A percentile compares a stretch with the other conserved stretches of the same genome.
Evolutionary conservation across 23 red algal species (phyloP).

Genomic region (Agarophyton chilense): DNA sequence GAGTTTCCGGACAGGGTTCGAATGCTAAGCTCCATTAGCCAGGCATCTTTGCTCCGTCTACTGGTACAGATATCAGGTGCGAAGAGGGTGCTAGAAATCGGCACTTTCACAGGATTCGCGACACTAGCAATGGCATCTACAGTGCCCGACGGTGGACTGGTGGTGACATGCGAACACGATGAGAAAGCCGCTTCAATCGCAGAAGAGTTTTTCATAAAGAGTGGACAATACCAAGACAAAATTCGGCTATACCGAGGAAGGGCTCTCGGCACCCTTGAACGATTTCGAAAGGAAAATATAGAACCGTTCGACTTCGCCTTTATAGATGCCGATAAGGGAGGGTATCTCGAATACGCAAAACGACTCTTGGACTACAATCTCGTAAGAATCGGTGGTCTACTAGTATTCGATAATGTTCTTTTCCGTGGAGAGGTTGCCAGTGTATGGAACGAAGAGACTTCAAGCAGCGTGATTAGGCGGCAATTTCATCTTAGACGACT

Average conservation of each 20-base stretch:
- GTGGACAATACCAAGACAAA: neutral
- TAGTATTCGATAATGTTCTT: conserved; percentile 86
- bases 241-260: conserved; percentile 56
- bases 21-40: conserved; percentile 82
- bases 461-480: neutral
- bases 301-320: conserved; percentile 91
- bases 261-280: conserved; percentile 45
- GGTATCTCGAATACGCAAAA: conserved; percentile 72
- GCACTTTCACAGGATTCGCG: conserved; percentile 95
- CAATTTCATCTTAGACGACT: neutral
- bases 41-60: conserved; percentile 71
- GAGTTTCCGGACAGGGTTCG: conserved; percentile 49
- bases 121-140: conserved; percentile 84
- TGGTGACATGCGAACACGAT: conserved; percentile 81
- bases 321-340: conserved; percentile 91
- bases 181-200: conserved; percentile 67
- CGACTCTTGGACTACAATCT: conserved; percentile 60
- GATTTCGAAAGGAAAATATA: neutral
- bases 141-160: conserved; percentile 15
- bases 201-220: conserved; percentile 43
- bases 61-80: conserved; percentile 63
- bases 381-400: conserved; percentile 64
- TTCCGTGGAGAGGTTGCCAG: conserved; percentile 72
- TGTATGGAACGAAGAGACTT: conserved; percentile 32
- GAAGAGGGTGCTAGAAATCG: conserved; percentile 83